These are phyloP conservation scores for Mollisia scopiformis DNA, from an alignment of 2,329 filamentous ascomycete species.

Conservation along the genomic window DNA sequence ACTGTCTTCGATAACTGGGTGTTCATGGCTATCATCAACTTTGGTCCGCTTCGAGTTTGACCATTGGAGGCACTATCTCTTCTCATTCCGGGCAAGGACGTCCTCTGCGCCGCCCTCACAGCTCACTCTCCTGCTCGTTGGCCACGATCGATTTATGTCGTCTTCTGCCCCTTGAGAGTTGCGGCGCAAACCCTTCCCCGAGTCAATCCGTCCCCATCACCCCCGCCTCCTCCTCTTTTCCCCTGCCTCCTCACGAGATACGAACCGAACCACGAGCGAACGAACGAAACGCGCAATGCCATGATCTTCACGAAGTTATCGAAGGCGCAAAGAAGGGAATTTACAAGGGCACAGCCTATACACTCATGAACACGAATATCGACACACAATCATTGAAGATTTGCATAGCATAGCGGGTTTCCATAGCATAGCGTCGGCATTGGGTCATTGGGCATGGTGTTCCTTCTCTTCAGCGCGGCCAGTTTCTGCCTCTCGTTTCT, in stretches of 20 bases:
- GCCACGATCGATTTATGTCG: conserved; percentile 33
- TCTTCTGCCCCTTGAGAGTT: conserved; percentile 33
- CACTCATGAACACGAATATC: conserved; percentile 23
- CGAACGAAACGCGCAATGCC: conserved; percentile 29
- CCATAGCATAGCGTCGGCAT: conserved; percentile 33
- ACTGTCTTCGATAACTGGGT: conserved; percentile 39
- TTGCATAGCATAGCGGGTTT: conserved; percentile 34
- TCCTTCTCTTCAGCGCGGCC: conserved; percentile 18
- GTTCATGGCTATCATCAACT: conserved; percentile 36
- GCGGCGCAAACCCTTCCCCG: background rate
- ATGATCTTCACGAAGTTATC: conserved; percentile 36
- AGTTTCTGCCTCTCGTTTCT: conserved; percentile 13
- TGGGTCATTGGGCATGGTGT: conserved; percentile 28
- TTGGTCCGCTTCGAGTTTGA: conserved; percentile 36
- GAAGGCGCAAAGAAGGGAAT: conserved; percentile 33
- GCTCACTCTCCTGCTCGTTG: conserved; percentile 36
- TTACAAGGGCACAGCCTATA: conserved; percentile 20
- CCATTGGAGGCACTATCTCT: conserved; percentile 36
- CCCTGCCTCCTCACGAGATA: conserved; percentile 18
- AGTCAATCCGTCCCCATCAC: too few relatives aligned
- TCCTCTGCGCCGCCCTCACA: conserved; percentile 35
- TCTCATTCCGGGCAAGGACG: conserved; percentile 35
- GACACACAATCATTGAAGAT: conserved; percentile 28
- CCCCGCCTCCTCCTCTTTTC: conserved; percentile 12
- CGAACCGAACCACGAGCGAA: conserved; percentile 21